A percentile compares a stretch with the other conserved stretches of the same genome.
Conservation (phyloP, 139 green algal genomes). For the Eudorina sp. region DNA sequence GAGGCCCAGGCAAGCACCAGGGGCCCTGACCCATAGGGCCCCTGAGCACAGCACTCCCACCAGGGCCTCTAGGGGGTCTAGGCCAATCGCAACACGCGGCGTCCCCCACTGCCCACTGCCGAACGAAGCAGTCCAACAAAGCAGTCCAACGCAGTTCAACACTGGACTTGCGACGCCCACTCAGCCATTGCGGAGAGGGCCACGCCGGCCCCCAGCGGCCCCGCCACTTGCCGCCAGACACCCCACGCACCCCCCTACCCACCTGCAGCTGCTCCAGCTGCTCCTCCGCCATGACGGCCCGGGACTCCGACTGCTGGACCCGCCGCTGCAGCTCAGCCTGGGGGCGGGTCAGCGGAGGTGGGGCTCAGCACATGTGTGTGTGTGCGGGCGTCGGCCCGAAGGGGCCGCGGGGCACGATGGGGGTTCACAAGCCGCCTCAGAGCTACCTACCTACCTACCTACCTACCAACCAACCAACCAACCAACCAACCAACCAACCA, state of each 20-base stretch:
- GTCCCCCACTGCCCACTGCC: no score
- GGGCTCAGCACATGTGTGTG: no score
- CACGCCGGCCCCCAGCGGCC: not conserved
- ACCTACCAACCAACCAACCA: no score
- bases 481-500: no score
- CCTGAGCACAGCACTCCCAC: no score
- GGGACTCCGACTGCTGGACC: constrained; percentile 54
- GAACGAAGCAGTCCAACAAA: no score
- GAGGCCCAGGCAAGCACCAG: no score
- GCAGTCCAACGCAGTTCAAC: not conserved
- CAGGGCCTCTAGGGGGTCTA: no score
- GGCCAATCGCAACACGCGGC: no score
- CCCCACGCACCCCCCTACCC: not conserved
- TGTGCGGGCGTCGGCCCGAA: not conserved
- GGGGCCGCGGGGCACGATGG: not conserved
- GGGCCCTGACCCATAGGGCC: no score
- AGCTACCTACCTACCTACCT: no score
- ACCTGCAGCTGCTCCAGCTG: constrained; percentile 74
- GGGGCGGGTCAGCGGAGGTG: not conserved
- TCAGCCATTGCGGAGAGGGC: not conserved
- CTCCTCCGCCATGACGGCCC: constrained; percentile 74
- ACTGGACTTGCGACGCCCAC: not conserved
- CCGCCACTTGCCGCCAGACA: not conserved
- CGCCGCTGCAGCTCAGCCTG: constrained; percentile 57
- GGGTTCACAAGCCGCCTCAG: no score